These are phyloP conservation scores for Paratrypanosoma confusum DNA, from an alignment of 208 protist species.

Conservation along the genomic window DNA sequence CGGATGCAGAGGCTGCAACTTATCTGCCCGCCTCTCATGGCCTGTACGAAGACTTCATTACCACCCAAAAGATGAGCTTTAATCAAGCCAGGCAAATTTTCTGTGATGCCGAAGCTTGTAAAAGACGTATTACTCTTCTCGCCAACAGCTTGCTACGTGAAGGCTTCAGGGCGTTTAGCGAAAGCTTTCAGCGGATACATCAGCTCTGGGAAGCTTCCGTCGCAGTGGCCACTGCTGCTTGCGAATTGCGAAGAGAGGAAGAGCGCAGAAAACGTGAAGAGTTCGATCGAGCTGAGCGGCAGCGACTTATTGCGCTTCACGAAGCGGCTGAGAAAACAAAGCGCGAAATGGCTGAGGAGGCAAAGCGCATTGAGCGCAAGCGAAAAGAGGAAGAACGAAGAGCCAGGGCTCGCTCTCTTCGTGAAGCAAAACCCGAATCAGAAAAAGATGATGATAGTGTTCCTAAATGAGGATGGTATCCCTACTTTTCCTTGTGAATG, in stretches of 20 bases:
- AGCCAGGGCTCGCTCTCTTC: conserved; percentile 1
- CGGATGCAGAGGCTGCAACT: conserved; percentile 5
- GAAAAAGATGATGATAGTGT: conserved; percentile 16
- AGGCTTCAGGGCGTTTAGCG: conserved; percentile 5
- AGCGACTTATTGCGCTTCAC: conserved; percentile 16
- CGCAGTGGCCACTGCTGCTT: background rate
- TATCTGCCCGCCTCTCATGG: conserved; percentile 23
- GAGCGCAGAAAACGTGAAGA: conserved; percentile 17
- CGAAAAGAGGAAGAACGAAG: conserved; percentile 29
- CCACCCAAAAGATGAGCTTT: conserved; percentile 40
- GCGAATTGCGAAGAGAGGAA: conserved; percentile 8
- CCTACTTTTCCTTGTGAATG: background rate
- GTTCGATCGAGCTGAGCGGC: conserved; percentile 16
- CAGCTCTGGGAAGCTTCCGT: background rate
- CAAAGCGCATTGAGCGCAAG: conserved; percentile 43
- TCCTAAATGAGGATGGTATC: background rate
- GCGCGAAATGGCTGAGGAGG: conserved; percentile 29
- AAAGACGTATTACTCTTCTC: conserved; percentile 19
- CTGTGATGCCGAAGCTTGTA: conserved; percentile 22
- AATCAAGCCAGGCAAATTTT: conserved; percentile 19
- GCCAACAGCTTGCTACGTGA: conserved; percentile 15
- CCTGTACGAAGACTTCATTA: conserved; percentile 54
- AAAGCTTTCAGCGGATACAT: conserved; percentile 8
- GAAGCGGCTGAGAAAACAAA: conserved; percentile 18
- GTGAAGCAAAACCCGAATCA: conserved; percentile 9